A percentile compares a stretch with the other conserved stretches of the same genome.
Conservation (phyloP, 2,329 filamentous ascomycete genomes). For the Domatiomyces globalis region DNA sequence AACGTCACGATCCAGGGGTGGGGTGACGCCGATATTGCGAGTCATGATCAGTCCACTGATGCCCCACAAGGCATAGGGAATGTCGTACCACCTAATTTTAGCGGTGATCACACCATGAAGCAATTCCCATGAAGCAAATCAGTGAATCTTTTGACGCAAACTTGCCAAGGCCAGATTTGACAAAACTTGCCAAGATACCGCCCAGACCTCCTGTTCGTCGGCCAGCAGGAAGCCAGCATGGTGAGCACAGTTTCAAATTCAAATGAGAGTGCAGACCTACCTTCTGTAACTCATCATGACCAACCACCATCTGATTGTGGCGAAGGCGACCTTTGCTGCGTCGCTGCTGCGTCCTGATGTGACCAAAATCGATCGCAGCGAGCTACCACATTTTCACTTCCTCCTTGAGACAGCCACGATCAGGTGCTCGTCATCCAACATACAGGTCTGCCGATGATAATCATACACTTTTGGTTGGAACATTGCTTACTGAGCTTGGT, state of each 20-base stretch:
- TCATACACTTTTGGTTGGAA: slow-evolving; percentile 2
- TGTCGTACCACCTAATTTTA: background rate
- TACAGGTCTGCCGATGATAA: slow-evolving; percentile 59
- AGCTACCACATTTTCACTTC: slow-evolving; percentile 55
- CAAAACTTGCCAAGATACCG: no score
- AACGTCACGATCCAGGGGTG: background rate
- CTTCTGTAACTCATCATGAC: slow-evolving; percentile 7
- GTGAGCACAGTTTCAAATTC: background rate
- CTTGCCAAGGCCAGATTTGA: background rate
- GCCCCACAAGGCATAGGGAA: background rate
- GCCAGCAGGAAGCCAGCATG: no score
- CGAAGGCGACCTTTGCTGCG: slow-evolving; percentile 64
- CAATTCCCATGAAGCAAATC: no score
- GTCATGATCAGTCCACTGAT: background rate
- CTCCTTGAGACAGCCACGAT: slow-evolving; percentile 50
- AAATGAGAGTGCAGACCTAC: background rate
- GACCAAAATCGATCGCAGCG: slow-evolving; percentile 50
- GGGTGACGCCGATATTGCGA: background rate
- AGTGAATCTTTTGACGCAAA: background rate
- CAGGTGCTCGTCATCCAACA: slow-evolving; percentile 64
- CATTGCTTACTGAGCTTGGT: slow-evolving; percentile 21
- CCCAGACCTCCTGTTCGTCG: no score
- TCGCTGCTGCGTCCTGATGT: slow-evolving; percentile 62
- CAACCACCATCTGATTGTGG: slow-evolving; percentile 45
- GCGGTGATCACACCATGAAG: background rate